phyloP scores from a whole-genome alignment of 1,284 basidiomycete genomes.

The Trichosporon sp. region DNA sequence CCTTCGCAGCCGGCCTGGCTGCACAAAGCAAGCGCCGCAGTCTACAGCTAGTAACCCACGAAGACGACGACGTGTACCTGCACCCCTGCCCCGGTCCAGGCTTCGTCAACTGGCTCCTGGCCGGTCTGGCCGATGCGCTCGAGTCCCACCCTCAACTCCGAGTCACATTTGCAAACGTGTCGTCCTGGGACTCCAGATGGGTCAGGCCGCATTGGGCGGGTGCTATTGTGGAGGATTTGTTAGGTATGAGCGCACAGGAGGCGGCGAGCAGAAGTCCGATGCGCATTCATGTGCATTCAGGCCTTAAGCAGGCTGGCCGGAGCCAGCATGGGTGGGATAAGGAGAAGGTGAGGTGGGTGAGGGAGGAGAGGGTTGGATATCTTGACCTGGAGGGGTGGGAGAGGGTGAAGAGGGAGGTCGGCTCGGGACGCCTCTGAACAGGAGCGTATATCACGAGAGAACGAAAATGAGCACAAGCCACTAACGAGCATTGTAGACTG shows the following conservation, averaged over 20 bases:
- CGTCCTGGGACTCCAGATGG: neutral
- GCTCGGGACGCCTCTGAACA: neutral
- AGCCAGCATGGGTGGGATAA: neutral
- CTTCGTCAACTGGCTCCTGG: conserved; percentile 8
- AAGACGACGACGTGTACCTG: neutral
- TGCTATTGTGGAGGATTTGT: conserved; percentile 1
- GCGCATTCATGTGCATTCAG: neutral
- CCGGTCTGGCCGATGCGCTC: neutral
- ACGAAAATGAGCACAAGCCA: neutral
- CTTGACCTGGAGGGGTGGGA: neutral
- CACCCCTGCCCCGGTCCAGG: neutral
- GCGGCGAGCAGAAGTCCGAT: neutral
- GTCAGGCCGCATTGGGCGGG: conserved; percentile 5
- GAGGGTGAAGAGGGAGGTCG: neutral
- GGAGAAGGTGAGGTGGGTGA: neutral
- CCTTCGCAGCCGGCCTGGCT: neutral
- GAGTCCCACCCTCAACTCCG: neutral
- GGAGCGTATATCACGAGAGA: neutral
- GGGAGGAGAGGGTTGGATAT: neutral
- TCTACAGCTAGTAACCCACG: neutral
- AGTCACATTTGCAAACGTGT: neutral
- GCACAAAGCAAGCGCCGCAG: neutral
- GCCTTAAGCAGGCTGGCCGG: neutral
- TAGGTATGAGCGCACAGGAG: neutral
- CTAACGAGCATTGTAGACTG: neutral